phyloP scores from a whole-genome alignment of 495 filamentous ascomycete genomes.

The Poronia punctata region DNA sequence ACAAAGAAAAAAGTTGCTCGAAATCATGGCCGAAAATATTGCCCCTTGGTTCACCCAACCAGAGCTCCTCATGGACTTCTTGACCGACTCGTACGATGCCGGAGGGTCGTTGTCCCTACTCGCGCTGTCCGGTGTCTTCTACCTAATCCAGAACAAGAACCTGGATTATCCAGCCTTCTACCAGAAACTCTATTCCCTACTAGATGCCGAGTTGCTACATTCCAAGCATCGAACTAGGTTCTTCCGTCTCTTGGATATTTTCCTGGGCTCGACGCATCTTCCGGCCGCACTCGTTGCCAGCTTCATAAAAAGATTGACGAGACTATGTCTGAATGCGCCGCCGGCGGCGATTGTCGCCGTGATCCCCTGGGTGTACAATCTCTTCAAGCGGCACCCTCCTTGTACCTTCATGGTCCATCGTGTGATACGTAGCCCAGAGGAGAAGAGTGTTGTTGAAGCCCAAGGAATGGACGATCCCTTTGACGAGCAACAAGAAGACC shows the following conservation, averaged over 20 bases:
- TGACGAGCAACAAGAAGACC: constrained; percentile 64
- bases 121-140: constrained; percentile 88
- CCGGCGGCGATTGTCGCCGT: constrained; percentile 81
- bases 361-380: constrained; percentile 91
- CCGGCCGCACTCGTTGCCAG: constrained; percentile 84
- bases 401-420: constrained; percentile 96
- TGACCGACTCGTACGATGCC: constrained; percentile 82
- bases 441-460: constrained; percentile 48
- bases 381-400: constrained; percentile 81
- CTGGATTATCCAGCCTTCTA: constrained; percentile 96
- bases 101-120: constrained; percentile 82
- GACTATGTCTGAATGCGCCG: constrained; percentile 75
- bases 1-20: constrained; percentile 74
- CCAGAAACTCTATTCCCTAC: constrained; percentile 81
- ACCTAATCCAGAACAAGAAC: constrained; percentile 87
- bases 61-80: constrained; percentile 93
- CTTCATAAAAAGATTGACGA: constrained; percentile 87
- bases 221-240: constrained; percentile 90
- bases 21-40: constrained; percentile 65
- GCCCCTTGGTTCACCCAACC: constrained; percentile 81
- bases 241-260: constrained; percentile 87
- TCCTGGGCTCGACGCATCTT: constrained; percentile 87
- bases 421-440: constrained; percentile 50
- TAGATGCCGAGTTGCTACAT: constrained; percentile 79
- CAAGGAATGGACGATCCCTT: constrained; percentile 78